A percentile compares a stretch with the other conserved stretches of the same genome.
phyloP scores from a whole-genome alignment of 1,284 basidiomycete species.

The Cryptococcus wingfieldii region DNA sequence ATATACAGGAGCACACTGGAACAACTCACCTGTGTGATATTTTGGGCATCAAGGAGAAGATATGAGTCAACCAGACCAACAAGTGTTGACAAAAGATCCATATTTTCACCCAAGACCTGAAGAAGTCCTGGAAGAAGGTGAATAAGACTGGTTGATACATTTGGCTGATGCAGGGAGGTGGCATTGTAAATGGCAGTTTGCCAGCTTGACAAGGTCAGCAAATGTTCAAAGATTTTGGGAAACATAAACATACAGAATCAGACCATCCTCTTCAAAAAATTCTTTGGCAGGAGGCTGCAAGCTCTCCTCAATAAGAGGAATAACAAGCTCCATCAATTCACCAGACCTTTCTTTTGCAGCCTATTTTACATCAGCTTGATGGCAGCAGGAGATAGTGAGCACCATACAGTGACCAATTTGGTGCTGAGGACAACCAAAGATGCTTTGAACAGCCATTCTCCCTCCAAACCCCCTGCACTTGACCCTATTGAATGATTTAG shows the following conservation, averaged over 20 bases:
- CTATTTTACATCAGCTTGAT: conserved; percentile 4
- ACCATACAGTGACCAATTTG: conserved; percentile 63
- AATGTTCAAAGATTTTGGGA: not conserved
- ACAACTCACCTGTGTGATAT: conserved; percentile 61
- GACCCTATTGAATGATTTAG: conserved; percentile 31
- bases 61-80: conserved; percentile 74
- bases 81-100: conserved; percentile 69
- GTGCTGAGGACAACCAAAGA: conserved; percentile 68
- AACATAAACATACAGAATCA: conserved; percentile 53
- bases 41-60: conserved; percentile 64
- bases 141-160: conserved; percentile 52
- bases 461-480: conserved; percentile 50
- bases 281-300: conserved; percentile 60
- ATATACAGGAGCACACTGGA: not conserved
- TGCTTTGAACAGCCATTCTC: conserved; percentile 74
- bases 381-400: not conserved
- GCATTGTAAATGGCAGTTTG: conserved; percentile 67
- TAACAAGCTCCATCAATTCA: conserved; percentile 53
- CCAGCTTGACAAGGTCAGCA: conserved; percentile 53
- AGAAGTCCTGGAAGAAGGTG: conserved; percentile 67
- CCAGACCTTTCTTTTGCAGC: conserved; percentile 40
- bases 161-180: conserved; percentile 53
- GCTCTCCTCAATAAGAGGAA: conserved; percentile 72
- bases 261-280: conserved; percentile 72
- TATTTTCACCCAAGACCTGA: conserved; percentile 60